These are phyloP conservation scores for Stagonosporopsis vannaccii DNA, from an alignment of 2,329 filamentous ascomycete genomes.

Conservation along the genomic window DNA sequence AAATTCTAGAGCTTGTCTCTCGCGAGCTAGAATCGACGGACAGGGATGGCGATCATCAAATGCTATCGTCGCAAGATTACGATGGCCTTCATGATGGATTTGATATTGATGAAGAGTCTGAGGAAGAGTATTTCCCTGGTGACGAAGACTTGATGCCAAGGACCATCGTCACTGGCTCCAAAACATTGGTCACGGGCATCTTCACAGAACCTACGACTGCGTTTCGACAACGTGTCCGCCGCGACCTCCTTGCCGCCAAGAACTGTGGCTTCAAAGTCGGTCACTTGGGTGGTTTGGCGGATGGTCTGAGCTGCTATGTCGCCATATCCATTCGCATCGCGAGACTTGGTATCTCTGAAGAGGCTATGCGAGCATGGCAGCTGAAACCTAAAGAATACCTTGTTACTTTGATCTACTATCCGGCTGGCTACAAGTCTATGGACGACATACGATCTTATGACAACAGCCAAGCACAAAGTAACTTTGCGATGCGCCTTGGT, in stretches of 20 bases:
- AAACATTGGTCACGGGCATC: neutral
- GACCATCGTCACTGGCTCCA: slow-evolving; percentile 18
- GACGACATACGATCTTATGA: slow-evolving; percentile 60
- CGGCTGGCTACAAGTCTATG: slow-evolving; percentile 66
- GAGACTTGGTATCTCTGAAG: slow-evolving; percentile 75
- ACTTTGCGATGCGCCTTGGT: slow-evolving; percentile 71
- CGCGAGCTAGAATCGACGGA: slow-evolving; percentile 45
- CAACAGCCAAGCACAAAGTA: slow-evolving; percentile 42
- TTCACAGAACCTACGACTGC: slow-evolving; percentile 32
- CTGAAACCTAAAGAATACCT: slow-evolving; percentile 72
- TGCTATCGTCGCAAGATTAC: slow-evolving; percentile 49
- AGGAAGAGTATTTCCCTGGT: slow-evolving; percentile 45
- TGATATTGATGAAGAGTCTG: slow-evolving; percentile 44
- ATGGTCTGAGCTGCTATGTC: slow-evolving; percentile 61
- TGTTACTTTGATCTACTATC: slow-evolving; percentile 73
- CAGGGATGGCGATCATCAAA: slow-evolving; percentile 53
- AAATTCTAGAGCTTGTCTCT: slow-evolving; percentile 59
- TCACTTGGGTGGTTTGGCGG: slow-evolving; percentile 61
- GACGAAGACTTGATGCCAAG: slow-evolving; percentile 51
- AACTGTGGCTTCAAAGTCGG: slow-evolving; percentile 75
- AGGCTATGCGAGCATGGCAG: slow-evolving; percentile 80
- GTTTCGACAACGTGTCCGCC: slow-evolving; percentile 56
- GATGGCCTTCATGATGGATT: slow-evolving; percentile 42
- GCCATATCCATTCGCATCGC: slow-evolving; percentile 73
- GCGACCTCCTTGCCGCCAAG: slow-evolving; percentile 69